Base-by-base conservation (phyloP, 768 basidiomycete genomes). In the Tylopilus sp. region DNA sequence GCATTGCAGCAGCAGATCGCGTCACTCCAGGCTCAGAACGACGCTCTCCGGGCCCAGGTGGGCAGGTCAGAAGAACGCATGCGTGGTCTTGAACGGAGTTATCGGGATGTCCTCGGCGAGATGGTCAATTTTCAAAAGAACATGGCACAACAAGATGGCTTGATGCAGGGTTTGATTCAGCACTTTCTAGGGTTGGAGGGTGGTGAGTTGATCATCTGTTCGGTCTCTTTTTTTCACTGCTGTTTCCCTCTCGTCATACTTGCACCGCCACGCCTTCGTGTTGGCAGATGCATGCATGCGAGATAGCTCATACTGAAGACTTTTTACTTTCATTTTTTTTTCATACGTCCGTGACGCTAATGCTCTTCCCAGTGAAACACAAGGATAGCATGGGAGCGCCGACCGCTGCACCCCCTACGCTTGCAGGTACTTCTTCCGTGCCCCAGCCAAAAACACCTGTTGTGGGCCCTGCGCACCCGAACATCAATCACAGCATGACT, bases 71-170 rank as follows among this genome's bases (percentile, higher is more conserved):
- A 83, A 52, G 67, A 73, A 3, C 81, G 82, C 44, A 73, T 86
- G 54, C 75, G 76, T 22, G 79, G 75, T 44, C 71, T 88, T 13
- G 82, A 85, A 61, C 72, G 73, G 47, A 81, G 81, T 60, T 86
- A 87, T 66, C 80, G 84, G 64, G 80, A 79, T 50, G 81, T 86
- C 43, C 78, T 87, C 30, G 75, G 75, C 56, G 86, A 88, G 68
- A 81, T 88, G 76, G 83, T 85, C 61, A 75, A 78, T 57, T 85
- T 86, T 64, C 86, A 87, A 69, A 71, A 80, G 53, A 82, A 80
- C 57, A 81, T 85, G 81, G 87, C 86, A 28, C 85, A 91, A 69
- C 90, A 92, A 73, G 92, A 95, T 58, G 82, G 81, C 38, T 67
- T 92, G 48, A 85, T 91, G 81, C 86, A 91, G 69, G 82, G 80